Evolutionary conservation across 2,329 filamentous ascomycete species (phyloP).

Genomic region (Drechslera avenae): DNA sequence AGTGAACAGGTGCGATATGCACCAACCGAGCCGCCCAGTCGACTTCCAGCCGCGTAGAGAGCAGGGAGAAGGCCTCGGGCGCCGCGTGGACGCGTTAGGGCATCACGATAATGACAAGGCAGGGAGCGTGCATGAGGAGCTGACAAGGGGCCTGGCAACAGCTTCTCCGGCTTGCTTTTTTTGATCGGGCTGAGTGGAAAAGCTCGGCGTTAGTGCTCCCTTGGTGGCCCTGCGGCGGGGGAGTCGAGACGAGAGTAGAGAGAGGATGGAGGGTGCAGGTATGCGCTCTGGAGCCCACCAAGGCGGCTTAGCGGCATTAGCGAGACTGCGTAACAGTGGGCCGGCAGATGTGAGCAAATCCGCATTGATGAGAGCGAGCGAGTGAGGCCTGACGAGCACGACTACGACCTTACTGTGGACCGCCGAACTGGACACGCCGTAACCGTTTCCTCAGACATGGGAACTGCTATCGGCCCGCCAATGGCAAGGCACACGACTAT

Average conservation of each 20-base stretch:
- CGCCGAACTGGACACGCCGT: constrained; percentile 13
- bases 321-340: constrained; percentile 13
- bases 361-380: constrained; percentile 15
- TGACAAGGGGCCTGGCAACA: constrained; percentile 18
- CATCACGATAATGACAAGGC: constrained; percentile 24
- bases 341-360: constrained; percentile 15
- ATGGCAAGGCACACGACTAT: constrained; percentile 3
- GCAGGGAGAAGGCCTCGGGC: constrained; percentile 25
- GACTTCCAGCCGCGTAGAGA: constrained; percentile 10
- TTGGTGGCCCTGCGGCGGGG: constrained; percentile 16
- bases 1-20: constrained; percentile 19
- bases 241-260: constrained; percentile 11
- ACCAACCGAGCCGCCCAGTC: constrained; percentile 19
- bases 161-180: constrained; percentile 7
- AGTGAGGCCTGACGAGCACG: constrained; percentile 7
- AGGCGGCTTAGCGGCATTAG: constrained; percentile 28
- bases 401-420: constrained; percentile 20
- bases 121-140: constrained; percentile 9
- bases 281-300: constrained; percentile 20
- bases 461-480: constrained; percentile 17
- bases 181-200: not conserved
- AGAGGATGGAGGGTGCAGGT: constrained; percentile 14
- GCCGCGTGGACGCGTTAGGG: constrained; percentile 35
- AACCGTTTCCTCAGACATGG: constrained; percentile 20
- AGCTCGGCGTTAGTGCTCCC: constrained; percentile 10